Conservation (phyloP, 768 basidiomycete species). For the Amanita rubescens region DNA sequence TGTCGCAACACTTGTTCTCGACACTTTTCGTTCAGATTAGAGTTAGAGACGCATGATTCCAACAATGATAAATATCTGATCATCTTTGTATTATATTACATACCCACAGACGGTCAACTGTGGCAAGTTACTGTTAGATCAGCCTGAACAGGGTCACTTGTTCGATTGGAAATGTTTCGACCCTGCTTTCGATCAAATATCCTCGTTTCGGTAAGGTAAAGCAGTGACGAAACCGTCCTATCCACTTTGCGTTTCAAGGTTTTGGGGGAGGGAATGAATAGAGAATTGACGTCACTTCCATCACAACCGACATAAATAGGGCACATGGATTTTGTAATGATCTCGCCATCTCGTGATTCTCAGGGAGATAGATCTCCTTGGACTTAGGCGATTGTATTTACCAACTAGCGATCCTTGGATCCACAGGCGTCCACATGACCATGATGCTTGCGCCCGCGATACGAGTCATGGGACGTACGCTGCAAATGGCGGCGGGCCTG, state of each 20-base stretch:
- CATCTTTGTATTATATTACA: background rate
- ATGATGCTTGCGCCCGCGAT: background rate
- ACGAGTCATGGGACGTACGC: background rate
- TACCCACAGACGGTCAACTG: background rate
- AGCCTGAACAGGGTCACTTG: background rate
- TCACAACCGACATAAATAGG: background rate
- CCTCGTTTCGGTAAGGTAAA: no score
- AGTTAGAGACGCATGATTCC: constrained; percentile 25
- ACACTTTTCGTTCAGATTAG: constrained; percentile 79
- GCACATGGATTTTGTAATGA: background rate
- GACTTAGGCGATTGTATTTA: background rate
- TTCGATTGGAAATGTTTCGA: background rate
- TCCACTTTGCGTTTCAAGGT: background rate
- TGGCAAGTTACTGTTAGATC: background rate
- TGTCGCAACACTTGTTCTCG: constrained; percentile 86
- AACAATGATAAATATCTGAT: background rate
- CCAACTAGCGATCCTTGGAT: background rate
- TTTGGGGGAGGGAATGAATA: background rate
- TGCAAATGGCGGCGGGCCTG: background rate
- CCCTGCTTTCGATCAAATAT: background rate
- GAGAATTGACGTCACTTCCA: background rate
- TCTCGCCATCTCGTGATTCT: background rate
- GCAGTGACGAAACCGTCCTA: background rate
- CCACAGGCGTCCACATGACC: background rate
- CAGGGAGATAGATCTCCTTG: background rate